Evolutionary conservation across 768 basidiomycete genomes (phyloP).

Genomic region (Scleroderma citrinum): DNA sequence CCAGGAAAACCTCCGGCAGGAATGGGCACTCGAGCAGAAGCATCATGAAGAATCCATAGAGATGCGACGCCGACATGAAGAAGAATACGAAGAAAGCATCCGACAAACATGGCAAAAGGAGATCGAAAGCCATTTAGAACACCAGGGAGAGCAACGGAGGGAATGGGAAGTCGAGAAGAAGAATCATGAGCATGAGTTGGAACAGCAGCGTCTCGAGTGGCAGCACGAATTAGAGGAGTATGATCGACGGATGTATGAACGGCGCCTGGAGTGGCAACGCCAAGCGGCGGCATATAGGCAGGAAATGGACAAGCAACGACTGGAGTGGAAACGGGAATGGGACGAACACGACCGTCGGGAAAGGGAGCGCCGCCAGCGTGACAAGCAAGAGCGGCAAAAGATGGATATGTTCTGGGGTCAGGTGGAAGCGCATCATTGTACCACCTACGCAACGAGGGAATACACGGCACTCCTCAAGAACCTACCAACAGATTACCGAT

Average conservation of each 20-base stretch:
- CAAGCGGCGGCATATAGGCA: background rate
- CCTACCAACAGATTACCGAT: slow-evolving; percentile 17
- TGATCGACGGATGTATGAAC: background rate
- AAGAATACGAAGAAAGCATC: background rate
- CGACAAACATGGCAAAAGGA: background rate
- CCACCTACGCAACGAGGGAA: slow-evolving; percentile 21
- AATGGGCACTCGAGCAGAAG: background rate
- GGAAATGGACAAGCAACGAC: background rate
- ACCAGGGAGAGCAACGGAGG: background rate
- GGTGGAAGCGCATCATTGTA: slow-evolving; percentile 18
- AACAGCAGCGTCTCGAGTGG: background rate
- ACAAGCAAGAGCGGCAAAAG: slow-evolving; percentile 13
- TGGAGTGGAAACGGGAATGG: slow-evolving; percentile 17
- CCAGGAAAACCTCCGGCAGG: background rate
- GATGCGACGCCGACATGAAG: background rate
- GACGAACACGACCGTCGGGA: slow-evolving; percentile 11
- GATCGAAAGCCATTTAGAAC: background rate
- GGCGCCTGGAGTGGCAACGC: background rate
- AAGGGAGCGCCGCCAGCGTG: slow-evolving; percentile 11
- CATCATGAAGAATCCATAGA: background rate
- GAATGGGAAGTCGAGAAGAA: background rate
- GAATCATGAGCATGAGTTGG: background rate
- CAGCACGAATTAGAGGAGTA: background rate
- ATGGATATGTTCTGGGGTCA: slow-evolving; percentile 20
- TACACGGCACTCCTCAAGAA: slow-evolving; percentile 28